phyloP scores from a whole-genome alignment of 2,329 filamentous ascomycete genomes.

The Exophiala phaeomuriformis region DNA sequence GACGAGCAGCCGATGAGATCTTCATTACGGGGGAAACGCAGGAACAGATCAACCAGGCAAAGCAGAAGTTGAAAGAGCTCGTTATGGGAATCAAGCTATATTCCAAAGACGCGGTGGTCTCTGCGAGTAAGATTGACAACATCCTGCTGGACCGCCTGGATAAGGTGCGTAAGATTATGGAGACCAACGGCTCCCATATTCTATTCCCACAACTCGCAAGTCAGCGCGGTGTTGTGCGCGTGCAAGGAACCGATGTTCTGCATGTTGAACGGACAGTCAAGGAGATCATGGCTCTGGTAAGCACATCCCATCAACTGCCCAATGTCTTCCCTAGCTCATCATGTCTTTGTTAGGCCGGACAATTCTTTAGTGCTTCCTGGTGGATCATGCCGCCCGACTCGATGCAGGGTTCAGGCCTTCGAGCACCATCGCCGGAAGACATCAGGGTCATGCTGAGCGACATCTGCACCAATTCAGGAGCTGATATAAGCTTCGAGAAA shows the following conservation, averaged over 20 bases:
- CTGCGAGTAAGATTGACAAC: slow-evolving; percentile 87
- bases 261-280: slow-evolving; percentile 92
- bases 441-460: slow-evolving; percentile 87
- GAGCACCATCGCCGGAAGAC: slow-evolving; percentile 57
- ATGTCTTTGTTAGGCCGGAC: slow-evolving; percentile 59
- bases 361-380: slow-evolving; percentile 97
- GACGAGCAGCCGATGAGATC: slow-evolving; percentile 79
- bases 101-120: slow-evolving; percentile 86
- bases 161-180: slow-evolving; percentile 96
- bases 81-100: slow-evolving; percentile 73
- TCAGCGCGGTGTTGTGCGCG: slow-evolving; percentile 73
- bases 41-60: slow-evolving; percentile 78
- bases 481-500: slow-evolving; percentile 91
- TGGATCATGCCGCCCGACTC: slow-evolving; percentile 76
- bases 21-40: slow-evolving; percentile 88
- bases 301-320: slow-evolving; percentile 27
- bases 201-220: slow-evolving; percentile 83
- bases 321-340: slow-evolving; percentile 24
- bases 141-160: slow-evolving; percentile 85
- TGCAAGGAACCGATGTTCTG: slow-evolving; percentile 87
- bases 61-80: slow-evolving; percentile 82
- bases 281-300: slow-evolving; percentile 88
- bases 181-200: slow-evolving; percentile 91
- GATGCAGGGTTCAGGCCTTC: slow-evolving; percentile 50
- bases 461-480: slow-evolving; percentile 92